Evolutionary conservation across 306 rosid species (phyloP).

Genomic region (Chamaecrista fasciculata): DNA sequence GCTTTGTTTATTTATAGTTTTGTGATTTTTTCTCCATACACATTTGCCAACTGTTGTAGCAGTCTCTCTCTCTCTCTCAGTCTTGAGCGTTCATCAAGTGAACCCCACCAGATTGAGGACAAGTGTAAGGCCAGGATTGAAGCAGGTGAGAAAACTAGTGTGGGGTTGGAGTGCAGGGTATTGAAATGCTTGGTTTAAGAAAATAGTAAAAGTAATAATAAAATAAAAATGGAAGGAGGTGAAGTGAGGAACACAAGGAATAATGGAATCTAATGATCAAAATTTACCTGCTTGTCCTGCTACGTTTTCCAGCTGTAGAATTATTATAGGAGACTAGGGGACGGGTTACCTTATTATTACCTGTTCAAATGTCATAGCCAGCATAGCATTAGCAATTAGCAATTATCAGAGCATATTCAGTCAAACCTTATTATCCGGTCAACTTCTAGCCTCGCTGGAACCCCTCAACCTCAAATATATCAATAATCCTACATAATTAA

Average conservation of each 20-base stretch:
- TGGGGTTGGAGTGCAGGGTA: constrained; percentile 17
- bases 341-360: too few relatives aligned
- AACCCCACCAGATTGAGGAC: constrained; percentile 21
- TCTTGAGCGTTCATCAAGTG: constrained; percentile 25
- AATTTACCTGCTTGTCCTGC: constrained; percentile 67
- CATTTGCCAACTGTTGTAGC: constrained; percentile 62
- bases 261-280: constrained; percentile 77
- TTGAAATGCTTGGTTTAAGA: too few relatives aligned
- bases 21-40: constrained; percentile 49
- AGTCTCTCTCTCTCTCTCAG: constrained; percentile 40
- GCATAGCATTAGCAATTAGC: too few relatives aligned
- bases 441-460: constrained; percentile 51
- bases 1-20: neutral
- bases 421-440: constrained; percentile 58
- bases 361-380: too few relatives aligned
- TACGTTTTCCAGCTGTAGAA: constrained; percentile 70
- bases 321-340: too few relatives aligned
- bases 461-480: neutral
- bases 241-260: constrained; percentile 60
- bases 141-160: neutral
- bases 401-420: too few relatives aligned
- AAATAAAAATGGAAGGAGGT: too few relatives aligned
- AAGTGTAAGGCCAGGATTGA: constrained; percentile 28
- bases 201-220: neutral
- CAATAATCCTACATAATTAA: constrained; percentile 36